Percentiles rank a stretch among this genome's conserved stretches.
These are phyloP conservation scores for Daldinia loculata DNA, from an alignment of 495 filamentous ascomycete genomes.

Conservation along the genomic window DNA sequence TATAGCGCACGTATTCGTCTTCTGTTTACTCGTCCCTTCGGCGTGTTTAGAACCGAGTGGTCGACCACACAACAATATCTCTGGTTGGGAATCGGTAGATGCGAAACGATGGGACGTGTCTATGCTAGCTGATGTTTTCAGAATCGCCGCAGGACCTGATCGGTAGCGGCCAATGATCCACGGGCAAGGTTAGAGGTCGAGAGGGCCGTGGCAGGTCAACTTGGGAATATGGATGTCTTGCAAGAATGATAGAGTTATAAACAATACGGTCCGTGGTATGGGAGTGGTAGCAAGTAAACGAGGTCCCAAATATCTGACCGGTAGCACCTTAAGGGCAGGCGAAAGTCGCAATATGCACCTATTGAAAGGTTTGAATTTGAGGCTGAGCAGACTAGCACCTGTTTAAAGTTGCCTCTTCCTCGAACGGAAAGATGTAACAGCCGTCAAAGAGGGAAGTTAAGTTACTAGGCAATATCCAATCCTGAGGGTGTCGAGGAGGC, in stretches of 20 bases:
- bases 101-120: neutral
- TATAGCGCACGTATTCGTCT: constrained; percentile 9
- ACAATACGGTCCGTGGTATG: constrained; percentile 33
- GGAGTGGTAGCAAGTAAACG: constrained; percentile 13
- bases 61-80: constrained; percentile 12
- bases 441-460: constrained; percentile 7
- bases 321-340: constrained; percentile 7
- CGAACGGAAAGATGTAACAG: constrained; percentile 18
- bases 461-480: constrained; percentile 6
- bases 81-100: constrained; percentile 3
- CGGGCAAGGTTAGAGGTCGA: neutral
- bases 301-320: constrained; percentile 21
- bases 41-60: constrained; percentile 13
- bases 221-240: constrained; percentile 30
- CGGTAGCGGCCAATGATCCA: constrained; percentile 3
- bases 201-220: neutral
- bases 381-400: constrained; percentile 24
- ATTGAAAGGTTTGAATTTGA: constrained; percentile 4
- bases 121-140: neutral
- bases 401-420: constrained; percentile 18
- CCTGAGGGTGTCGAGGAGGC: neutral
- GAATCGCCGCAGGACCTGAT: neutral
- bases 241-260: constrained; percentile 36
- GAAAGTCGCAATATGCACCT: constrained; percentile 9
- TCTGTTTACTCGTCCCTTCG: constrained; percentile 12